Conservation (phyloP, 2,329 filamentous ascomycete species). For the Beauveria australis region DNA sequence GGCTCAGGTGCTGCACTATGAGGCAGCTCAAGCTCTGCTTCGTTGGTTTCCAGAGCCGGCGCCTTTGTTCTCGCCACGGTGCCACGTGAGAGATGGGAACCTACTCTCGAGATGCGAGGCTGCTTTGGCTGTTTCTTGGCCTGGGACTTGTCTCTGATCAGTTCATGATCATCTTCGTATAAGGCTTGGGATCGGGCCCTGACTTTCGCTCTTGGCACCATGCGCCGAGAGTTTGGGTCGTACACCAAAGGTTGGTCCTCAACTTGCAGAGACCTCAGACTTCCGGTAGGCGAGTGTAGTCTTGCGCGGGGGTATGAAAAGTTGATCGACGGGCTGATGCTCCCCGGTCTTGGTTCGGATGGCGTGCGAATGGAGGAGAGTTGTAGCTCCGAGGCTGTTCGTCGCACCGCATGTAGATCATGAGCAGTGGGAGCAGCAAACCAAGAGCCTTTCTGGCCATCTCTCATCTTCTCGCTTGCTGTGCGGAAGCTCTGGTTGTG, state of each 20-base stretch:
- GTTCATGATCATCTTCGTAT: constrained; percentile 19
- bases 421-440: constrained; percentile 37
- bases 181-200: constrained; percentile 34
- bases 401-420: constrained; percentile 36
- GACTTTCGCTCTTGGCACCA: constrained; percentile 42
- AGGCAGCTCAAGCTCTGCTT: constrained; percentile 13
- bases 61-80: constrained; percentile 44
- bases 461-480: constrained; percentile 43
- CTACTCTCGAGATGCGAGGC: constrained; percentile 28
- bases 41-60: constrained; percentile 31
- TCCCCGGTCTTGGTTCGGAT: constrained; percentile 30
- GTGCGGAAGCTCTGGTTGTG: constrained; percentile 42
- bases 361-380: constrained; percentile 19
- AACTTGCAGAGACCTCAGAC: constrained; percentile 7
- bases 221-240: constrained; percentile 57
- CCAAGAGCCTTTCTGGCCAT: constrained; percentile 37
- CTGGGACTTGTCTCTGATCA: background rate
- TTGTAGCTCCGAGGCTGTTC: constrained; percentile 33
- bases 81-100: constrained; percentile 41
- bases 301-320: constrained; percentile 49
- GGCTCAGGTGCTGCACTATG: background rate
- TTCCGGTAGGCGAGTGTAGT: constrained; percentile 27
- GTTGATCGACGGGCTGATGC: constrained; percentile 47
- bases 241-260: constrained; percentile 45
- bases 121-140: constrained; percentile 29